Evolutionary conservation across 2,329 filamentous ascomycete species (phyloP).

Genomic region (Thermomyces lanuginosus): DNA sequence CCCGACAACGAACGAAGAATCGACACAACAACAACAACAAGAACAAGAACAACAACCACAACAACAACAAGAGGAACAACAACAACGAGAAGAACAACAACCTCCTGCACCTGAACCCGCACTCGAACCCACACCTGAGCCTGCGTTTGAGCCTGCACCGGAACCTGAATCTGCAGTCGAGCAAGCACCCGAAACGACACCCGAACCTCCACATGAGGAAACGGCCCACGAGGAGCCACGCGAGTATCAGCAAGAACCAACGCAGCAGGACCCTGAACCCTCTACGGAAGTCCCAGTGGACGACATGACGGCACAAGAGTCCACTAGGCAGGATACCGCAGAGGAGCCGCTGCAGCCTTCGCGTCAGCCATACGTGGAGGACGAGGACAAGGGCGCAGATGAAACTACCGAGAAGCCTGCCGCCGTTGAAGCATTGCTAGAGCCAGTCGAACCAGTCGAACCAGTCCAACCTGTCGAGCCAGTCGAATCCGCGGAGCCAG

Average conservation of each 20-base stretch:
- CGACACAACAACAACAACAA: too few relatives aligned
- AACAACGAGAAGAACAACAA: neutral
- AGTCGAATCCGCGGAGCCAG: neutral
- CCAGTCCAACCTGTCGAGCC: neutral
- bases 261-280: neutral
- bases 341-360: slow-evolving; percentile 2
- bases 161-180: too few relatives aligned
- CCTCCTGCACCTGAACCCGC: too few relatives aligned
- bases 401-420: neutral
- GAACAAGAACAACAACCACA: too few relatives aligned
- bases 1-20: too few relatives aligned
- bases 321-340: slow-evolving; percentile 1
- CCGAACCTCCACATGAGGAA: neutral
- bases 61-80: neutral
- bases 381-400: slow-evolving; percentile 2
- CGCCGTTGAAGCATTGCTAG: neutral
- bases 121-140: too few relatives aligned
- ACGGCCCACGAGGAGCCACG: slow-evolving; percentile 2
- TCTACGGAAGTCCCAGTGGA: too few relatives aligned
- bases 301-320: neutral
- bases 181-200: neutral
- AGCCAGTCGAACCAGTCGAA: neutral
- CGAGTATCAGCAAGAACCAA: too few relatives aligned
- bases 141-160: too few relatives aligned
- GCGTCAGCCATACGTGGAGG: slow-evolving; percentile 4